Base-by-base conservation (phyloP, 192 early-diverging fungal genomes). In the Dispira simplex region DNA sequence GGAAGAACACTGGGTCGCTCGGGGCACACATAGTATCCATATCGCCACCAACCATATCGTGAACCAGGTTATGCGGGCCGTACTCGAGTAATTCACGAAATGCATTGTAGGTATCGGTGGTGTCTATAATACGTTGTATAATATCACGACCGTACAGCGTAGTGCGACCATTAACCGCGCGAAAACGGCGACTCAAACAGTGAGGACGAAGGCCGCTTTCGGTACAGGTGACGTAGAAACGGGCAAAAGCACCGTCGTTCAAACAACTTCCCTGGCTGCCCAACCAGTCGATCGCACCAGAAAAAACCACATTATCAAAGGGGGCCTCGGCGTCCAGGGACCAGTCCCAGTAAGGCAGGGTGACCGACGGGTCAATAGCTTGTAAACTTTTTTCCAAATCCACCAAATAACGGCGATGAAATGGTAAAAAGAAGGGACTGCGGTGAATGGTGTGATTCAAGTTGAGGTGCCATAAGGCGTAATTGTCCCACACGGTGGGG, bases 31-130 rank as follows among this genome's bases (percentile, higher is more conserved):
- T 67, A 16, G 64, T 64, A 63, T 68, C 45, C 77, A 79, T 75
- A 43, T 75, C 74, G 26, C 77, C 74, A 44, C 70, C 70, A 39
- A 79, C 55, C 4, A 68, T 70, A 32, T 71, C 63, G 47, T 79
- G 77, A 21, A 79, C 72, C 5, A 68, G 68, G 44, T 68, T 70
- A 46, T 79, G 77, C 63, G 74, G 66, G 63, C 68, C 70, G 59
- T 69, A 71, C 72, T 79, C 74, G 27, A 79, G 69, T 65, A 71
- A 46, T 65, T 69, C 68, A 65, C 73, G 73, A 68, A 78, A 78
- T 49, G 10, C 63, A 8, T 73, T 63, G 64, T 75, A 66, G 44
- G 69, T 66, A 46, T 64, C 67, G 25, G 67, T 67, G 8, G 64
- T 54, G 54, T 72, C 69, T 23, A 78, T 66, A 47, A 71, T 71